phyloP scores from a whole-genome alignment of 352 stramenopile genomes.

The Phytophthora sojae region DNA sequence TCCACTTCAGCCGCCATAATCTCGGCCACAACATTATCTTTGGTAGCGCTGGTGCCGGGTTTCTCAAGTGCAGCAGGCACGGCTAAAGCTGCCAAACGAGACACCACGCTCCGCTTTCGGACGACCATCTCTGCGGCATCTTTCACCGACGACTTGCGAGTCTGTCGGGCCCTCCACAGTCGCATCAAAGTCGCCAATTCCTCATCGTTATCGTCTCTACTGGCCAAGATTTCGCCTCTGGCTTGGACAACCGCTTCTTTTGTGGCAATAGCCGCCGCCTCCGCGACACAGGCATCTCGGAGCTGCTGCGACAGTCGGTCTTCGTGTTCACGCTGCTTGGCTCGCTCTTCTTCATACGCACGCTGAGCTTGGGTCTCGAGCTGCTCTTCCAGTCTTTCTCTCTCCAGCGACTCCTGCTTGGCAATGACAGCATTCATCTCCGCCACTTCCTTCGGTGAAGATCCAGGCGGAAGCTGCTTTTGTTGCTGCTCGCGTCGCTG shows the following conservation, averaged over 20 bases:
- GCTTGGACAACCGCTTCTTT: conserved; percentile 25
- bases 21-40: conserved; percentile 25
- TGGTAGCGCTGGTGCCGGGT: background rate
- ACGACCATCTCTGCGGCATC: conserved; percentile 2
- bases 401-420: conserved; percentile 32
- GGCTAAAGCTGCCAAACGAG: conserved; percentile 16
- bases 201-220: conserved; percentile 2
- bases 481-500: conserved; percentile 33
- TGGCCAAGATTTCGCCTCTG: conserved; percentile 12
- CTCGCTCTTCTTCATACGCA: conserved; percentile 24
- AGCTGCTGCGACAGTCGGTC: conserved; percentile 28
- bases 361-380: conserved; percentile 30
- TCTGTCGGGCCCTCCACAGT: conserved; percentile 22
- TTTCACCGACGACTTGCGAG: conserved; percentile 1
- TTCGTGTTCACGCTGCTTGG: conserved; percentile 35
- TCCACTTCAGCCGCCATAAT: conserved; percentile 40
- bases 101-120: conserved; percentile 17
- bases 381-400: conserved; percentile 35
- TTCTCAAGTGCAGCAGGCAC: background rate
- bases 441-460: conserved; percentile 18
- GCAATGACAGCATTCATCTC: conserved; percentile 31
- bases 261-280: conserved; percentile 17
- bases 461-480: conserved; percentile 18
- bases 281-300: conserved; percentile 24
- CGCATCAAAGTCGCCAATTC: conserved; percentile 21